Evolutionary conservation across 495 filamentous ascomycete species (phyloP).

Genomic region (Aspergillus bridgeri): DNA sequence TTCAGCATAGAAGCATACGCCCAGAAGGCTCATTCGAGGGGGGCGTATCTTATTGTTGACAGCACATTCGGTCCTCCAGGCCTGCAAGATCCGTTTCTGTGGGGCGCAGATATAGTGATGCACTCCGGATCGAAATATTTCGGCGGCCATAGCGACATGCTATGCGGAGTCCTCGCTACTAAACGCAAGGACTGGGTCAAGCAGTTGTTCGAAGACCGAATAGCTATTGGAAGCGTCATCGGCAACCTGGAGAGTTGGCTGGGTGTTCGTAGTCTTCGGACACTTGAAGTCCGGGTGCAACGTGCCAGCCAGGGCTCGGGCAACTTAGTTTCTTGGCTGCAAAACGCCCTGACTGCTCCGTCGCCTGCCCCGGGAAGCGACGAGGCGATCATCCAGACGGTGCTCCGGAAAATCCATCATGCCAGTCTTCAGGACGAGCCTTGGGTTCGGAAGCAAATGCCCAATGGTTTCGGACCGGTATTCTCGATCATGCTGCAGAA

Average conservation of each 20-base stretch:
- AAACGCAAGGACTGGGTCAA: constrained; percentile 47
- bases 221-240: constrained; percentile 69
- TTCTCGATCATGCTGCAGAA: constrained; percentile 63
- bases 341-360: constrained; percentile 33
- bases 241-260: constrained; percentile 83
- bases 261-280: constrained; percentile 72
- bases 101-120: constrained; percentile 75
- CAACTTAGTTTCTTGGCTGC: constrained; percentile 64
- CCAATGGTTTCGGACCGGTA: constrained; percentile 75
- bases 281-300: constrained; percentile 69
- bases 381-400: constrained; percentile 34
- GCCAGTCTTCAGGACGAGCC: constrained; percentile 63
- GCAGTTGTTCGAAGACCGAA: constrained; percentile 55
- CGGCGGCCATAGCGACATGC: constrained; percentile 82
- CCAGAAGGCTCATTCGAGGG: constrained; percentile 57
- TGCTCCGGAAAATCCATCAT: constrained; percentile 61
- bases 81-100: constrained; percentile 71
- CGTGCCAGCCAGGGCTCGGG: constrained; percentile 62
- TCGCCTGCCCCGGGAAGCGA: constrained; percentile 24
- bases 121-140: constrained; percentile 88
- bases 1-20: constrained; percentile 61
- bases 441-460: constrained; percentile 82
- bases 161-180: constrained; percentile 71
- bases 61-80: constrained; percentile 82
- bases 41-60: constrained; percentile 71